Conservation (phyloP, 2,329 filamentous ascomycete genomes). For the Monilinia fructigena region DNA sequence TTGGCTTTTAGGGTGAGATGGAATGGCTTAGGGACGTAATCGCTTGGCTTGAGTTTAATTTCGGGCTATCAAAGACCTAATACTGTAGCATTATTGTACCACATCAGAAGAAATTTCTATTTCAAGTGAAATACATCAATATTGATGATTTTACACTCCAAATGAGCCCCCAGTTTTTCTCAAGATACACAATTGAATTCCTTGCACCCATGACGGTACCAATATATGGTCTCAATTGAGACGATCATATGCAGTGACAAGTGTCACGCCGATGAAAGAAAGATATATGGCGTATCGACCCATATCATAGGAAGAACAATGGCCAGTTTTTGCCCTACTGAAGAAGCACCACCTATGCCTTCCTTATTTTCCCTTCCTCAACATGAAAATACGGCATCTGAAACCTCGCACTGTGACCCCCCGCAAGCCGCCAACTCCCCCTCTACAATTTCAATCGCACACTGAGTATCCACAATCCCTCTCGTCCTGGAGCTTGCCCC, state of each 20-base stretch:
- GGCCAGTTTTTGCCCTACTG: too few relatives aligned
- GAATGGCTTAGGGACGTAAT: background rate
- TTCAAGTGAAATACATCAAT: background rate
- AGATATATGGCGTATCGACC: background rate
- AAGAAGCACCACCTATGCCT: background rate
- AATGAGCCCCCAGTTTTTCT: too few relatives aligned
- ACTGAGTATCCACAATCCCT: conserved; percentile 37
- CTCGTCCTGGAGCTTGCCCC: conserved; percentile 29
- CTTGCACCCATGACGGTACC: background rate
- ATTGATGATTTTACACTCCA: background rate
- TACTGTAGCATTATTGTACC: background rate
- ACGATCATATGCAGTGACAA: background rate
- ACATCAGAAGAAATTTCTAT: background rate
- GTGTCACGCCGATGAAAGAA: background rate
- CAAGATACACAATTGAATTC: background rate
- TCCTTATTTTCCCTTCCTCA: background rate
- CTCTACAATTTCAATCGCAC: conserved; percentile 30
- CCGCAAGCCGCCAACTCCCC: conserved; percentile 14
- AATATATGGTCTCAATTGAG: background rate
- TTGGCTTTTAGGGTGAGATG: background rate
- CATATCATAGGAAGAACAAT: background rate
- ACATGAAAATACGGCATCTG: conserved; percentile 3
- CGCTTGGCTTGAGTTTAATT: conserved; percentile 1
- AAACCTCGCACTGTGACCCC: background rate
- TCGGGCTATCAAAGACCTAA: background rate